Evolutionary conservation across 495 filamentous ascomycete species (phyloP).

Genomic region (Chaetomidium leptoderma): DNA sequence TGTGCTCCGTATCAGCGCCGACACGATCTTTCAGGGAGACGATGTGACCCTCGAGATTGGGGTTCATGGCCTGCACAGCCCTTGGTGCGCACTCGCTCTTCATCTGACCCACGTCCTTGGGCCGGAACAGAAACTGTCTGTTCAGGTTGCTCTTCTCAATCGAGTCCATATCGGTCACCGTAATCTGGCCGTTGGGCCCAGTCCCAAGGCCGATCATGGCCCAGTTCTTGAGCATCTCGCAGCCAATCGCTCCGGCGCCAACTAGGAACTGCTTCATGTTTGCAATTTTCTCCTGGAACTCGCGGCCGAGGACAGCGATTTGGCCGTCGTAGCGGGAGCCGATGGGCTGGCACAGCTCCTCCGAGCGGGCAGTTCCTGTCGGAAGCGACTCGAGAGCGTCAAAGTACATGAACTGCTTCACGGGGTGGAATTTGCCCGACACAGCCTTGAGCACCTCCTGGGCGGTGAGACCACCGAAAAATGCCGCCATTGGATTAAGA

Average conservation of each 20-base stretch:
- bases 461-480: constrained; percentile 91
- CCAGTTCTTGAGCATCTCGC: constrained; percentile 99
- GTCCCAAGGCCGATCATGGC: constrained; percentile 95
- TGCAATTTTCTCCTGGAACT: constrained; percentile 88
- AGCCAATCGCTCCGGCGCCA: constrained; percentile 95
- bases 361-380: constrained; percentile 63
- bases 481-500: constrained; percentile 83
- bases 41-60: constrained; percentile 81
- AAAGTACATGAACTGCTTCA: constrained; percentile 93
- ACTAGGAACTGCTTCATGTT: constrained; percentile 91
- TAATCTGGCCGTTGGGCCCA: constrained; percentile 83
- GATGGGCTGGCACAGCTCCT: constrained; percentile 79
- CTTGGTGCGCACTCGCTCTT: constrained; percentile 95
- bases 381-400: constrained; percentile 95
- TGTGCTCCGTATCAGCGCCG: constrained; percentile 83
- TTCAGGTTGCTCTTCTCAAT: constrained; percentile 99
- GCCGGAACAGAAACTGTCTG: constrained; percentile 92
- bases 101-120: constrained; percentile 89
- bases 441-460: constrained; percentile 97
- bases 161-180: constrained; percentile 92
- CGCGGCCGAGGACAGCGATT: constrained; percentile 90
- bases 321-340: constrained; percentile 91
- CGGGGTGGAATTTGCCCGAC: constrained; percentile 93
- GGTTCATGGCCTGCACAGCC: constrained; percentile 91
- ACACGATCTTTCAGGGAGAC: constrained; percentile 82